phyloP scores from a whole-genome alignment of 2,329 filamentous ascomycete species.

The Phaeosphaeriaceae sp. region DNA sequence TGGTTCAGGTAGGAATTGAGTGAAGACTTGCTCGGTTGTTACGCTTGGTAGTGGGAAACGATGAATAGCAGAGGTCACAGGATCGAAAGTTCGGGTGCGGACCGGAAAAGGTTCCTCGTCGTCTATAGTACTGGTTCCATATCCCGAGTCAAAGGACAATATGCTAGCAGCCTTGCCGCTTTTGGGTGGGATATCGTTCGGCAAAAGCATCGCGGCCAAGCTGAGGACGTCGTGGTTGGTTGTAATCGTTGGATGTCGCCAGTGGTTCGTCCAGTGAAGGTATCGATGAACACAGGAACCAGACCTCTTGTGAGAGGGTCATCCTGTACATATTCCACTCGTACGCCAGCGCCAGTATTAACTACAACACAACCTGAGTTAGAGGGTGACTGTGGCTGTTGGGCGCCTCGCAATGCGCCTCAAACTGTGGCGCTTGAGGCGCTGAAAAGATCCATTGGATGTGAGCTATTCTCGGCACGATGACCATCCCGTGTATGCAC shows the following conservation, averaged over 20 bases:
- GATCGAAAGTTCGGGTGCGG: no score
- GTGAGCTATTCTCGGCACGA: slow-evolving; percentile 8
- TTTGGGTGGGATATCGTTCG: slow-evolving; percentile 25
- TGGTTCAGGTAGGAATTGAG: neutral
- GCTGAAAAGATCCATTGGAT: slow-evolving; percentile 17
- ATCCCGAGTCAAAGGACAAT: slow-evolving; percentile 44
- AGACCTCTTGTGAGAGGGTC: slow-evolving; percentile 7
- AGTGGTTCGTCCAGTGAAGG: slow-evolving; percentile 1
- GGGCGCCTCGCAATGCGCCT: slow-evolving; percentile 14
- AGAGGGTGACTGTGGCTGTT: slow-evolving; percentile 33
- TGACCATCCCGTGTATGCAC: slow-evolving; percentile 5
- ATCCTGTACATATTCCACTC: slow-evolving; percentile 9
- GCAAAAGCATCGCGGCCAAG: slow-evolving; percentile 33
- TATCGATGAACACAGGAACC: slow-evolving; percentile 1
- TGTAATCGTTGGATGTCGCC: neutral
- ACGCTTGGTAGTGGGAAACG: slow-evolving; percentile 9
- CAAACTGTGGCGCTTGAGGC: slow-evolving; percentile 21
- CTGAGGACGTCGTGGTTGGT: neutral
- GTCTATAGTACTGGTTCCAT: slow-evolving; percentile 27
- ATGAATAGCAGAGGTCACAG: no score
- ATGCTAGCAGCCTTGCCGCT: slow-evolving; percentile 31
- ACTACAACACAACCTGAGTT: slow-evolving; percentile 18
- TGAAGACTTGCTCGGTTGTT: no score
- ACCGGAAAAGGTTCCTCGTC: slow-evolving; percentile 21
- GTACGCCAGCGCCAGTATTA: slow-evolving; percentile 2